Base-by-base conservation (phyloP, 768 basidiomycete genomes). In the Suillus bovinus region DNA sequence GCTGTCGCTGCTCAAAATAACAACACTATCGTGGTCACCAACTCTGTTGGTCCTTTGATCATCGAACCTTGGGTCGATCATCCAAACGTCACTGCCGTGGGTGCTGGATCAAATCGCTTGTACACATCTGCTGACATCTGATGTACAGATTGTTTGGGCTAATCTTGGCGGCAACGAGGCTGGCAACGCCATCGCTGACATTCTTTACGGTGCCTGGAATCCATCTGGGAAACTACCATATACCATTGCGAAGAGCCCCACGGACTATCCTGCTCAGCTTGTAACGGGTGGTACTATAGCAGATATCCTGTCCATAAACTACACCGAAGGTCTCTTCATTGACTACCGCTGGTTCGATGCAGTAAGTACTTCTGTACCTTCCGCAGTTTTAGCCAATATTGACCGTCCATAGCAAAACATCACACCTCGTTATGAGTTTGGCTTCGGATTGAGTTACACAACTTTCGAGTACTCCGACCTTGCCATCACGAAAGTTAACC, bases 401-500 rank as follows among this genome's bases (percentile, higher is more conserved):
- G 24, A 38, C 24, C 53, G 34, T 17, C 53, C 59, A 34, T 38
- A 89, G 84, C 77, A 84, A 73, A 83, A 87, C 64, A 91, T 93
- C 65, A 81, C 80, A 0, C 93, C 93, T 4, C 89, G 90, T 41
- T 94, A 86, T 69, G 91, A 93, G 70, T 98, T 98, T 72, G 95
- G 95, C 5, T 96, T 87, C 71, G 95, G 95, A 0, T 72, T 96
- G 69, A 90, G 87, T 61, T 98, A 97, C 78, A 90, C 95, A 42
- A 82, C 76, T 2, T 98, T 96, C 73, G 74, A 82, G 36, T 96
- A 93, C 72, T 84, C 80, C 47, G 76, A 82, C 36, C 76, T 95
- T 13, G 66, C 78, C 3, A 74, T 91, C 38, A 71, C 70, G 17
- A 76, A 78, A 60, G 72, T 89, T 5, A 47, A 56, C 4, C 59